Conservation (phyloP, 176 grass and related monocot genomes). For the Bromus sterilis region DNA sequence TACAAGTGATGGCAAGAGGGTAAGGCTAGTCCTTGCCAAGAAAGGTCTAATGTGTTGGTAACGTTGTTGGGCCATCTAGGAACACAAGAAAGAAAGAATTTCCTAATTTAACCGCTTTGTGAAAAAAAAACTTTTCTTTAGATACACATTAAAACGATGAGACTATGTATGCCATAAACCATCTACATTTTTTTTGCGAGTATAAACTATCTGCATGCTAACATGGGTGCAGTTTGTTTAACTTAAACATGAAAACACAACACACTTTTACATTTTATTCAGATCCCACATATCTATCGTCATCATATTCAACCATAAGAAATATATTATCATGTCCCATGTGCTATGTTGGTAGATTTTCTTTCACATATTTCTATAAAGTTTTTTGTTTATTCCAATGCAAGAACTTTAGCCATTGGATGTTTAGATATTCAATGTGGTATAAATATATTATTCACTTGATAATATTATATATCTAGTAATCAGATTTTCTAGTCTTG, state of each 20-base stretch:
- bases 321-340: too few relatives aligned
- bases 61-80: neutral
- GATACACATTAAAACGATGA: neutral
- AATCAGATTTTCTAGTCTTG: neutral
- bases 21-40: neutral
- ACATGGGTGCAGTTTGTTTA: neutral
- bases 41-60: neutral
- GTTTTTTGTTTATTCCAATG: neutral
- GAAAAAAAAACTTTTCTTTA: neutral
- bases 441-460: neutral
- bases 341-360: neutral
- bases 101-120: neutral
- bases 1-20: neutral
- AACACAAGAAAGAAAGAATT: neutral
- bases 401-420: neutral
- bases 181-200: too few relatives aligned
- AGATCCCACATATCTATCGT: neutral
- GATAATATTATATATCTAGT: neutral
- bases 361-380: neutral
- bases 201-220: neutral
- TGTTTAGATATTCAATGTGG: neutral
- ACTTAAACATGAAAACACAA: neutral
- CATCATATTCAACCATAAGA: neutral
- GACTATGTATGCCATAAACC: neutral
- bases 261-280: neutral